Evolutionary conservation across 495 filamentous ascomycete species (phyloP).

Genomic region (Xylaria sp.): DNA sequence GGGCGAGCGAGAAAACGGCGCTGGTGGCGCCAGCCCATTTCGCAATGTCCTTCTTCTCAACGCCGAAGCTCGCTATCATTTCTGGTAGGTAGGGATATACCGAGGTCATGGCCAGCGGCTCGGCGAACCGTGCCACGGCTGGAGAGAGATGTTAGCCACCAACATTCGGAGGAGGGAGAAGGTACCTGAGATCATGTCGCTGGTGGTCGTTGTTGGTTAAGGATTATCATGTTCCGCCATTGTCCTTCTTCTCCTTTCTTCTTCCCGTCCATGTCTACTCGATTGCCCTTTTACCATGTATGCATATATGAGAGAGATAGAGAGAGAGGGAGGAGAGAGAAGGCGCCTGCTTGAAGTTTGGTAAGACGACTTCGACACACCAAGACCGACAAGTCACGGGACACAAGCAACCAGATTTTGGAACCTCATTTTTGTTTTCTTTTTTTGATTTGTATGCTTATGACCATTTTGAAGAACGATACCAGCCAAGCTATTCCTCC

Average conservation of each 20-base stretch:
- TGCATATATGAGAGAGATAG: too few relatives aligned
- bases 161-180: conserved; percentile 10
- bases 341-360: conserved; percentile 23
- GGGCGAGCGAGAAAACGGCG: conserved; percentile 74
- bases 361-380: conserved; percentile 30
- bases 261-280: neutral
- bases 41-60: conserved; percentile 74
- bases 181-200: conserved; percentile 15
- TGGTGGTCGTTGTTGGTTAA: neutral
- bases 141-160: conserved; percentile 34
- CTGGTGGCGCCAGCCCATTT: conserved; percentile 78
- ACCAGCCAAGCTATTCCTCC: neutral
- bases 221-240: neutral
- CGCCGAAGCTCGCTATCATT: conserved; percentile 81
- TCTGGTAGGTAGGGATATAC: conserved; percentile 91
- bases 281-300: conserved; percentile 13
- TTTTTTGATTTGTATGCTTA: conserved; percentile 12
- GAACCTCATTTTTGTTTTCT: neutral
- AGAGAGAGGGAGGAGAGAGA: too few relatives aligned
- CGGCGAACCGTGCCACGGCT: conserved; percentile 84
- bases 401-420: conserved; percentile 6
- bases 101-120: conserved; percentile 82
- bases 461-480: neutral
- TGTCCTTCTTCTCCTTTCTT: neutral
- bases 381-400: conserved; percentile 36